These are phyloP conservation scores for Mortierella polycephala DNA, from an alignment of 371 early-diverging fungal species.

Conservation along the genomic window DNA sequence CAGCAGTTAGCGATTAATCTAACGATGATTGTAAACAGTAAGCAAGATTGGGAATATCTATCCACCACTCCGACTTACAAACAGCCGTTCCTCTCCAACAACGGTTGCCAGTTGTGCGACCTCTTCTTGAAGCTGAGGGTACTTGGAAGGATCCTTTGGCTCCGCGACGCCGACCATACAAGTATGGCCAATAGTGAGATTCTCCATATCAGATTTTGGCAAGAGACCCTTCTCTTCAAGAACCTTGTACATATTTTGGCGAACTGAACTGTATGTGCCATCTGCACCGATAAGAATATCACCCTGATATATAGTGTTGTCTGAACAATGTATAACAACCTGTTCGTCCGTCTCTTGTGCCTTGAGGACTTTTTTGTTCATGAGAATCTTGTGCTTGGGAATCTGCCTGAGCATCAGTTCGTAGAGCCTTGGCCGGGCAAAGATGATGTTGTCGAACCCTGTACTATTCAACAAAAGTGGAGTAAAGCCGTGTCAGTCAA, in stretches of 20 bases:
- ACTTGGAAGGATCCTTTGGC: slow-evolving; percentile 13
- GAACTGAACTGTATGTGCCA: slow-evolving; percentile 30
- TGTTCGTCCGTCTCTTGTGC: slow-evolving; percentile 5
- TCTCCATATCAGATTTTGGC: slow-evolving; percentile 11
- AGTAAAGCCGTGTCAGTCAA: too few relatives aligned
- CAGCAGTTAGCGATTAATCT: not conserved
- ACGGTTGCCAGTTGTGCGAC: too few relatives aligned
- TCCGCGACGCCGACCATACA: slow-evolving; percentile 14
- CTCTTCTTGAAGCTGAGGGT: not conserved
- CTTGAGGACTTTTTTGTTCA: slow-evolving; percentile 15
- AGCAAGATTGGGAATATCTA: not conserved
- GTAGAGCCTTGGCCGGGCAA: slow-evolving; percentile 22
- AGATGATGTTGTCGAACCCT: slow-evolving; percentile 8
- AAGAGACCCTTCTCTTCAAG: slow-evolving; percentile 2
- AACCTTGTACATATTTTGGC: slow-evolving; percentile 12
- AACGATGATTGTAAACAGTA: too few relatives aligned
- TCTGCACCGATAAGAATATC: slow-evolving; percentile 33
- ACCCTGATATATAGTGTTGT: slow-evolving; percentile 9
- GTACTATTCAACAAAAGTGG: too few relatives aligned
- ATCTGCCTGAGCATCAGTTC: slow-evolving; percentile 7
- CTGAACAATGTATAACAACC: slow-evolving; percentile 17
- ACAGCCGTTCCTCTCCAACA: too few relatives aligned
- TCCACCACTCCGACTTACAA: not conserved
- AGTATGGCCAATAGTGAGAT: not conserved
- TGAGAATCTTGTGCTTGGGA: slow-evolving; percentile 8